Base-by-base conservation (phyloP, 73 alveolate species). In the Blepharisma stoltei region DNA sequence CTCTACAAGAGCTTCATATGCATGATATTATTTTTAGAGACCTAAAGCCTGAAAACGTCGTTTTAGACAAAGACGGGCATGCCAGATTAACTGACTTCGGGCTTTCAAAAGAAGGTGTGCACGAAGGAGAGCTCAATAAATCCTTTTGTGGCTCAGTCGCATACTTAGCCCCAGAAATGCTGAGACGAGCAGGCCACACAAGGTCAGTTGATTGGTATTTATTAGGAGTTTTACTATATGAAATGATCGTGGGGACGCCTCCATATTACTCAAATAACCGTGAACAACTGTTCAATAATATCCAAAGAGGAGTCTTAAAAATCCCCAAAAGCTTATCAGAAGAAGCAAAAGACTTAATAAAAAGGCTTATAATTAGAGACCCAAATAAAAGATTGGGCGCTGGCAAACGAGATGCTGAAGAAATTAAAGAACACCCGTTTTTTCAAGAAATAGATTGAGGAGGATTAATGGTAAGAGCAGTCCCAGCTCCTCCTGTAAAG, bases 71-170 rank as follows among this genome's bases (percentile, higher is more conserved):
- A 65, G 95, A 94, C 78, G 99, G 99, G 0, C 96, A 94, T 83
- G 97, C 97, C 11, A 81, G 85, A 86, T 83, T 94, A 49, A 90
- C 97, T 14, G 99, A 94, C 85, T 94, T 94, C 83, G 99, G 99
- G 25, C 85, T 94, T 11, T 88, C 98, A 0, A 80, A 95, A 65
- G 70, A 54, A 67, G 97, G 97, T n/a, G 90, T 80, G 23, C 69
- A 76, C 2, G 90, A 87, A 49, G 87, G 84, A 11, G 83, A 86
- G 6, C 54, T 80, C 4, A 93, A 93, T 0, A 88, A 82, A 71
- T 86, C 97, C 70, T 94, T 94, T 75, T 90, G 97, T 77, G 98
- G 98, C 7, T 80, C 96, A 6, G 89, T 91, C 14, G 98, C 97
- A 18, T 94, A 94, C 86, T 84, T 94, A 32, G 97, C 98, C 6